Conservation (phyloP, 345 rosid genomes). For the Rhodamnia rubescens region DNA sequence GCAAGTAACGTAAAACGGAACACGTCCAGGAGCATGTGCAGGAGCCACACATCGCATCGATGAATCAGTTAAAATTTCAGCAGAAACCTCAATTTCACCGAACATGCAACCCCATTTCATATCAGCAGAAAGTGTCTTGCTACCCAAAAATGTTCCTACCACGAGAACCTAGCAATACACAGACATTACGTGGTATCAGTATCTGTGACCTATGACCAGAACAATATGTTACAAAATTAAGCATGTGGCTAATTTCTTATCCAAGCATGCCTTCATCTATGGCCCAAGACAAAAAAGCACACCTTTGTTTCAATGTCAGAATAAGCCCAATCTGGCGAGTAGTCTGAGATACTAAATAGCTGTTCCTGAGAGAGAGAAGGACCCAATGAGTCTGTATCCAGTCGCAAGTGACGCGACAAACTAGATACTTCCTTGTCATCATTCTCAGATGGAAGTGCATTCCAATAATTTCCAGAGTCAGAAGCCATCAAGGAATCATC, state of each 20-base stretch:
- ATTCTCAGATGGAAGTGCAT: conserved; percentile 41
- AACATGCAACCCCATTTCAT: conserved; percentile 63
- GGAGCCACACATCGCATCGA: conserved; percentile 52
- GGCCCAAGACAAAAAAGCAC: not conserved
- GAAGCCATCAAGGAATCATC: conserved; percentile 68
- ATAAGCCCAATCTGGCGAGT: conserved; percentile 62
- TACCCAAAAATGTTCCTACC: conserved; percentile 40
- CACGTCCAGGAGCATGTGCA: conserved; percentile 37
- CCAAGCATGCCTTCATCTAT: not conserved
- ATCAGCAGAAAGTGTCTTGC: conserved; percentile 22
- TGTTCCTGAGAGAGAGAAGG: conserved; percentile 83
- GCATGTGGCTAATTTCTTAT: not conserved
- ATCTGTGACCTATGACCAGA: not conserved
- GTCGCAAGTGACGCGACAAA: conserved; percentile 42
- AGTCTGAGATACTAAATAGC: conserved; percentile 59
- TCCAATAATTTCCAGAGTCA: conserved; percentile 73
- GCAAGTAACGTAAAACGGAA: conserved; percentile 60
- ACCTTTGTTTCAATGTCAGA: conserved; percentile 46
- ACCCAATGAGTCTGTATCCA: conserved; percentile 46
- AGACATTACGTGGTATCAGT: not conserved
- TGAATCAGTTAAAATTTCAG: conserved; percentile 39
- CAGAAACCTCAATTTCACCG: conserved; percentile 61
- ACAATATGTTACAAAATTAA: not conserved
- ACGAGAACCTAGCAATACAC: conserved; percentile 30
- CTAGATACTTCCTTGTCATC: conserved; percentile 71